A percentile compares a stretch with the other conserved stretches of the same genome.
phyloP scores from a whole-genome alignment of 306 rosid species.

The Gastrolobium villosum region DNA sequence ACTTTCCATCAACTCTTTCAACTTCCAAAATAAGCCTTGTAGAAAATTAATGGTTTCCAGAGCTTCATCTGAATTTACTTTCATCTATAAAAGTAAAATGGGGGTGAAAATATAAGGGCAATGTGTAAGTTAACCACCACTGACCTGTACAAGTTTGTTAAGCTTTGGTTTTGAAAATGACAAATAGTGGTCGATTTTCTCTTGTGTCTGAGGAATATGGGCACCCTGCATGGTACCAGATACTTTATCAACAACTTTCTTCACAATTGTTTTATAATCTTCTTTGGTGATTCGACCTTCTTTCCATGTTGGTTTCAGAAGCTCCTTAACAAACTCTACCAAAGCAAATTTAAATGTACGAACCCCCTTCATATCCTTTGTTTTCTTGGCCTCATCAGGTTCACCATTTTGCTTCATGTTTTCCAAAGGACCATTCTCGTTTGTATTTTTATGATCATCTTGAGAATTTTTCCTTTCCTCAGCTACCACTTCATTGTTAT shows the following conservation, averaged over 20 bases:
- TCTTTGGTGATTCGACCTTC: slow-evolving; percentile 92
- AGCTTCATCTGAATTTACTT: slow-evolving; percentile 27
- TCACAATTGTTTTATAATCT: slow-evolving; percentile 91
- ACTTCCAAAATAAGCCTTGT: slow-evolving; percentile 20
- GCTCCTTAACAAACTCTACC: slow-evolving; percentile 93
- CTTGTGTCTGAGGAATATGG: slow-evolving; percentile 82
- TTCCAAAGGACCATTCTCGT: slow-evolving; percentile 64
- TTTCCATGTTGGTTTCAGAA: slow-evolving; percentile 94
- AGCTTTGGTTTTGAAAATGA: slow-evolving; percentile 82
- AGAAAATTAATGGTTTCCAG: slow-evolving; percentile 21
- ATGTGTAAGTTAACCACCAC: slow-evolving; percentile 44
- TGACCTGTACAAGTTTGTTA: slow-evolving; percentile 94
- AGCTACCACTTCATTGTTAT: slow-evolving; percentile 53
- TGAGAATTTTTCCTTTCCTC: slow-evolving; percentile 51
- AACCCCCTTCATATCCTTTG: slow-evolving; percentile 78
- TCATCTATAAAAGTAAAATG: slow-evolving; percentile 29
- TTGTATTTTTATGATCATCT: slow-evolving; percentile 72
- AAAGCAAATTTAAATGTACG: slow-evolving; percentile 93
- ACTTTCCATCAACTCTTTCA: slow-evolving; percentile 9
- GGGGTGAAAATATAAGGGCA: slow-evolving; percentile 13
- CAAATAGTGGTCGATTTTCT: slow-evolving; percentile 84
- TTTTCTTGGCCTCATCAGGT: slow-evolving; percentile 71
- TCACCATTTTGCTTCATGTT: slow-evolving; percentile 64
- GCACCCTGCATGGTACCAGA: slow-evolving; percentile 74
- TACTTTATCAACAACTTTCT: slow-evolving; percentile 93